Evolutionary conservation across 768 basidiomycete genomes (phyloP).

Genomic region (Amyloporia xantha): DNA sequence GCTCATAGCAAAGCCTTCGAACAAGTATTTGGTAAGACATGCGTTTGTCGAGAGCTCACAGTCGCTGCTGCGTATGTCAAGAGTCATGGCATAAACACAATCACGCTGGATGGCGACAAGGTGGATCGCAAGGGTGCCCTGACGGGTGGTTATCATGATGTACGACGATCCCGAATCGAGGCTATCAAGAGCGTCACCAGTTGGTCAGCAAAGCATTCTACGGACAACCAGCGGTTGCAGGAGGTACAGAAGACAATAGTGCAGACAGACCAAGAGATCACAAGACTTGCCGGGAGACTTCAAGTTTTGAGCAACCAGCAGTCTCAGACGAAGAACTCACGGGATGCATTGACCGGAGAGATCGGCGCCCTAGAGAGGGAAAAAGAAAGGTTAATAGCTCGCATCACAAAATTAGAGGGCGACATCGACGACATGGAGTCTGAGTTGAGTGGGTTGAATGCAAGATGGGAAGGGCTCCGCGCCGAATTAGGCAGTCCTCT

Average conservation of each 20-base stretch:
- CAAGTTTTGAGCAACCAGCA: constrained; percentile 66
- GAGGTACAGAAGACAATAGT: constrained; percentile 71
- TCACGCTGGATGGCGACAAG: constrained; percentile 96
- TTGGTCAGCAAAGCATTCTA: constrained; percentile 69
- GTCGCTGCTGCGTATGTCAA: constrained; percentile 93
- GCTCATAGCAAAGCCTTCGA: constrained; percentile 79
- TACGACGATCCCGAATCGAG: constrained; percentile 85
- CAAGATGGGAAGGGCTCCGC: constrained; percentile 57
- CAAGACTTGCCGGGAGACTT: constrained; percentile 63
- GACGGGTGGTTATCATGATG: constrained; percentile 94
- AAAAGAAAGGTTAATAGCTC: constrained; percentile 58
- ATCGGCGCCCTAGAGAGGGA: constrained; percentile 53
- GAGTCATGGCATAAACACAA: constrained; percentile 91
- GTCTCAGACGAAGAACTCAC: constrained; percentile 58
- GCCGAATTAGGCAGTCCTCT: constrained; percentile 72
- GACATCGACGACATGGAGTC: constrained; percentile 67
- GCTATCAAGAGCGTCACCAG: constrained; percentile 68
- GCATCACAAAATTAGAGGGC: constrained; percentile 56
- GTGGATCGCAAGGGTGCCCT: constrained; percentile 94
- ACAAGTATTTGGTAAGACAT: constrained; percentile 96
- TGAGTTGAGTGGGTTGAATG: constrained; percentile 56
- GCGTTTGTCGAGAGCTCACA: constrained; percentile 88
- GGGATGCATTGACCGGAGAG: constrained; percentile 64
- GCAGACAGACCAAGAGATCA: constrained; percentile 81
- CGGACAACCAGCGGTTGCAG: constrained; percentile 53